phyloP scores from a whole-genome alignment of 208 protist species.

The Trypanosomatidae sp. region DNA sequence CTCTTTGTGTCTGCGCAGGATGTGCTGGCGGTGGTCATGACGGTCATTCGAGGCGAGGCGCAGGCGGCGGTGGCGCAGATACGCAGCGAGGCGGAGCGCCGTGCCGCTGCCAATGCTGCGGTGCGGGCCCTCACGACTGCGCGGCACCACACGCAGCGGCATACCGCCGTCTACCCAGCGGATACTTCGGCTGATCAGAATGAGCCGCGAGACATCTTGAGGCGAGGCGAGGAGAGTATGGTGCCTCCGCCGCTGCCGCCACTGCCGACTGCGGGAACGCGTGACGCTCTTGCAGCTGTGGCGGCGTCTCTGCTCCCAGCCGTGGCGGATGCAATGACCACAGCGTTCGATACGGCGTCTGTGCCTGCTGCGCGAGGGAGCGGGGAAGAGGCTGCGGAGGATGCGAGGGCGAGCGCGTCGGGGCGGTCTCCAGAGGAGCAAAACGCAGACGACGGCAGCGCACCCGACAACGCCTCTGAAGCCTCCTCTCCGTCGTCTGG shows the following conservation, averaged over 20 bases:
- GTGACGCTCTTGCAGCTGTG: constrained; percentile 7
- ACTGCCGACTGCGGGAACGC: constrained; percentile 5
- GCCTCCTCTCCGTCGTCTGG: too few species aligned
- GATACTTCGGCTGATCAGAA: too few species aligned
- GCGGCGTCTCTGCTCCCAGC: constrained; percentile 9
- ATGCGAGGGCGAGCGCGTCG: too few species aligned
- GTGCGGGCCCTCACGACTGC: constrained; percentile 14
- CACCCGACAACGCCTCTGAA: too few species aligned
- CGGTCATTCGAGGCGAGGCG: constrained; percentile 36
- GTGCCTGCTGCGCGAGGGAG: too few species aligned
- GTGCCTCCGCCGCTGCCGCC: constrained; percentile 8
- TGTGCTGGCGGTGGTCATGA: constrained; percentile 34
- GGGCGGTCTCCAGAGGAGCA: too few species aligned
- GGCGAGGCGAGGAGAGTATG: not conserved
- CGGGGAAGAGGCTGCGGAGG: not conserved
- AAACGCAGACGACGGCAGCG: too few species aligned
- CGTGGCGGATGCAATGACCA: not conserved
- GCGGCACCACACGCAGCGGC: not conserved
- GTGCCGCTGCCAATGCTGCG: constrained; percentile 12
- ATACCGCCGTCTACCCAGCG: too few species aligned
- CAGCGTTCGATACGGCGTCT: too few species aligned
- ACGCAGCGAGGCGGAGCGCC: constrained; percentile 25
- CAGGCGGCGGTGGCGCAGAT: constrained; percentile 44
- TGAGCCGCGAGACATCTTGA: too few species aligned
- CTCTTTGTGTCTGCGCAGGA: constrained; percentile 26